Evolutionary conservation across 2,329 filamentous ascomycete species (phyloP).

Genomic region (Rhinocladiella mackenziei): DNA sequence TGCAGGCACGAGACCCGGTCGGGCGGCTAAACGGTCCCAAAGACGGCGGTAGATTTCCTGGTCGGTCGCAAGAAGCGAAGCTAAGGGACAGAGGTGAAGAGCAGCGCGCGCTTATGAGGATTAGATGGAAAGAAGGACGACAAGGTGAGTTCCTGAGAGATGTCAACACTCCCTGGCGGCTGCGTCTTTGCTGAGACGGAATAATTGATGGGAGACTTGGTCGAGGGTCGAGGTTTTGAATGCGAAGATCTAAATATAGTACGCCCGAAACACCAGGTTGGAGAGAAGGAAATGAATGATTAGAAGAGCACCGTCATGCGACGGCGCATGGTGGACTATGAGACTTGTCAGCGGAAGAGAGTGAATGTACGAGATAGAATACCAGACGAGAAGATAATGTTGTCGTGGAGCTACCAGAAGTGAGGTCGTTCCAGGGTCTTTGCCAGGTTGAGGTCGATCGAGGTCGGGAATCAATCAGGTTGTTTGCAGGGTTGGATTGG

Average conservation of each 20-base stretch:
- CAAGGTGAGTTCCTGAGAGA: no score
- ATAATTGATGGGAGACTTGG: conserved; percentile 2
- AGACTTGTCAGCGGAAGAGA: neutral
- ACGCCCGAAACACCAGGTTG: conserved; percentile 8
- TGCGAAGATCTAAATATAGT: conserved; percentile 24
- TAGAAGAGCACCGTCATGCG: conserved; percentile 14
- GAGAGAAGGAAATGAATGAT: conserved; percentile 1
- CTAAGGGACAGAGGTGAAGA: neutral
- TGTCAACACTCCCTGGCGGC: no score
- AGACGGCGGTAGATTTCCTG: neutral
- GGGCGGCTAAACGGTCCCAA: conserved; percentile 1
- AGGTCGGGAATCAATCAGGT: no score
- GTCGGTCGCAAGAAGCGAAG: conserved; percentile 3
- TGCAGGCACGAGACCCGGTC: conserved; percentile 10
- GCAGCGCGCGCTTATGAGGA: neutral
- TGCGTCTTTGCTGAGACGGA: neutral
- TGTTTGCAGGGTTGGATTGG: no score
- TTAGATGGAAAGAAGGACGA: conserved; percentile 1
- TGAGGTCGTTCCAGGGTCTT: no score
- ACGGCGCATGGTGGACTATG: neutral
- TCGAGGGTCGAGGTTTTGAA: conserved; percentile 15
- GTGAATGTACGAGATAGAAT: no score
- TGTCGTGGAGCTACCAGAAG: no score
- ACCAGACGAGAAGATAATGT: neutral
- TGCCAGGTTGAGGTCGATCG: no score